Evolutionary conservation across 225 moss, liverwort and hornwort species (phyloP), one percentile per base, ranked within the genome.

Genomic region (Ulota crispa): DNA sequence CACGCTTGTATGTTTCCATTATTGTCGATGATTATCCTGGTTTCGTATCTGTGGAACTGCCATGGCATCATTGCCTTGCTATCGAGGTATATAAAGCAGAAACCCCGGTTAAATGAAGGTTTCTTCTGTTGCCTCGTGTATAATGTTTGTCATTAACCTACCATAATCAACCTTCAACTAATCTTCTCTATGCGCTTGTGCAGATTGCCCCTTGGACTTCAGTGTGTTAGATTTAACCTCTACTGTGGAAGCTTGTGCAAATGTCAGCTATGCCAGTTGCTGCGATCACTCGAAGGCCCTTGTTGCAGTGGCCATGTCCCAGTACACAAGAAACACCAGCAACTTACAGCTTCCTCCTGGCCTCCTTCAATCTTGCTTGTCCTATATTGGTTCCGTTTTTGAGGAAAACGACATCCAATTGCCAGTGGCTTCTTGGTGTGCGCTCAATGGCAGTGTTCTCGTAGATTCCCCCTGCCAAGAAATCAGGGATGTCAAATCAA

Each of bases 211-310:
- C 1, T 66, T 89, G 26, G 78, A 89, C 63, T 89, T 86, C 78
- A 86, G 81, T 65, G 78, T 59, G 42, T 53, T 89, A 59, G 89
- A 86, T 73, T 89, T 89, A 55, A 78, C 83, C 54, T 80, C 86
- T 6, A 81, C 84, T 64, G 81, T 83, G 56, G 83, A 86, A 42
- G 86, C 86, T 27, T 89, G 89, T 73, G 32, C 89, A 36, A 81
- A 83, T 62, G 37, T 73, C 42, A 81, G 78, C 78, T 84, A 86
- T 50, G 81, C 75, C 20, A 89, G 86, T 75, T 89, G 89, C 84
- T 89, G 89, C n/a, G 86, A 83, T 77, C 83, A 89, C 80, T 81
- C 83, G 20, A 86, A 71, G 43, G 89, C 89, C 3, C 80, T 89
- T 62, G 81, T 89, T 28, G 89, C 86, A 28, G 86, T 89, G 53